Evolutionary conservation across 2,329 filamentous ascomycete species (phyloP), one percentile per base, ranked within the genome.

Genomic region (Lecanicillium sp.): DNA sequence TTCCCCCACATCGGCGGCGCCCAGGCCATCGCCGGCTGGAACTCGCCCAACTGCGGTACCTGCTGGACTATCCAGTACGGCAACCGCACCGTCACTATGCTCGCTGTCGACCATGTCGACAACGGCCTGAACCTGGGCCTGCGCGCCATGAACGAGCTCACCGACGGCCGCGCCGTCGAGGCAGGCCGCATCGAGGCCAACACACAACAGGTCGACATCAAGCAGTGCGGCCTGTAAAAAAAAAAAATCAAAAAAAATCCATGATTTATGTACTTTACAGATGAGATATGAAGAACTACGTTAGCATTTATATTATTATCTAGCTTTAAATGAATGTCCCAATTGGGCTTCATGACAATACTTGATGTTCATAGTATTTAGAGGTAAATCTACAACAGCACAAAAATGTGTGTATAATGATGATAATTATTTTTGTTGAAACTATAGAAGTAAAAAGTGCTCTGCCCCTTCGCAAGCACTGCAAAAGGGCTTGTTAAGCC

Each of bases 1-100:
- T 82, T 77, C 66, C 73, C 77, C 29, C 68, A 72, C 62, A 73
- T 84, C 51, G 81, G 77, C 27, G 80, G 77, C 26, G 67, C 69
- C 17, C 64, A 70, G 7, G 70, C 66, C 45, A 64, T 84, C n/a
- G 60, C 60, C 17, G 72, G 73, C 48, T 82, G 77, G 76, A 79
- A 79, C 69, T 77, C 73, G 3, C 54, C 67, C 42, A 60, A 69
- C 62, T 84, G 81, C 65, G 80, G 80, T 42, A 72, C 69, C 24
- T 84, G 81, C 71, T 84, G 75, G 71, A 57, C 66, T 50, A 67
- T 81, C 48, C 69, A 65, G 12, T 83, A 74, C 62, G 66, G 71
- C 33, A 72, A 72, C 52, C 67, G 62, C 50, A 72, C 64, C 48
- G 69, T 83, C 66, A 71, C 74, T 61, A 64, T 83, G 35, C 65